A percentile compares a stretch with the other conserved stretches of the same genome.
These are phyloP conservation scores for Amoeboaphelidium protococcarum DNA, from an alignment of 371 early-diverging fungal species.

Conservation along the genomic window DNA sequence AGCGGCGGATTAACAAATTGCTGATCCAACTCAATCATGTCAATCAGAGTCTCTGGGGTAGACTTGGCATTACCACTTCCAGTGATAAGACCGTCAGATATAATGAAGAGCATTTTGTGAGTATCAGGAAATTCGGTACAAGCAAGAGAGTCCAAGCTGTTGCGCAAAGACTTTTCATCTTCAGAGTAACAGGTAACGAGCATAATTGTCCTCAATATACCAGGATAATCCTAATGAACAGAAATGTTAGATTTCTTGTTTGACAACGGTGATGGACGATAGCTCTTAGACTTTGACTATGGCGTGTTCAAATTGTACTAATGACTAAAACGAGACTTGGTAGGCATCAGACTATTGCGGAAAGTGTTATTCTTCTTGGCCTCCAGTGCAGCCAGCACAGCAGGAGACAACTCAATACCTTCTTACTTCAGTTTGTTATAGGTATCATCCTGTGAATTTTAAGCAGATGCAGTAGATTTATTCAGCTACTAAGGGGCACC, in stretches of 20 bases:
- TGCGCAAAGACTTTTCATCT: slow-evolving; percentile 13
- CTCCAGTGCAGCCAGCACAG: no score
- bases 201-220: slow-evolving; percentile 1
- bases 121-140: slow-evolving; percentile 13
- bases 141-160: slow-evolving; percentile 15
- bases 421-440: no score
- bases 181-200: slow-evolving; percentile 21
- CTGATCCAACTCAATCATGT: slow-evolving; percentile 16
- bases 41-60: slow-evolving; percentile 7
- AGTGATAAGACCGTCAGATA: slow-evolving; percentile 14
- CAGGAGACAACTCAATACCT: no score
- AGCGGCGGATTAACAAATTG: slow-evolving; percentile 10
- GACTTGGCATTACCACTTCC: slow-evolving; percentile 3
- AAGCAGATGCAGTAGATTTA: no score
- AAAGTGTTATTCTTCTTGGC: no score
- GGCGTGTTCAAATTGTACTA: no score
- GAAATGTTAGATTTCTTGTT: not conserved
- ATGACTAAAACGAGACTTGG: not conserved
- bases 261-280: not conserved
- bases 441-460: no score
- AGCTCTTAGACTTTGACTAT: not conserved
- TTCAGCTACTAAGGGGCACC: no score
- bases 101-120: slow-evolving; percentile 17
- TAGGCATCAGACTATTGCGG: not conserved
- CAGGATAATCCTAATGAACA: not conserved